phyloP scores from a whole-genome alignment of 306 rosid species.

The Fragaria iinumae region DNA sequence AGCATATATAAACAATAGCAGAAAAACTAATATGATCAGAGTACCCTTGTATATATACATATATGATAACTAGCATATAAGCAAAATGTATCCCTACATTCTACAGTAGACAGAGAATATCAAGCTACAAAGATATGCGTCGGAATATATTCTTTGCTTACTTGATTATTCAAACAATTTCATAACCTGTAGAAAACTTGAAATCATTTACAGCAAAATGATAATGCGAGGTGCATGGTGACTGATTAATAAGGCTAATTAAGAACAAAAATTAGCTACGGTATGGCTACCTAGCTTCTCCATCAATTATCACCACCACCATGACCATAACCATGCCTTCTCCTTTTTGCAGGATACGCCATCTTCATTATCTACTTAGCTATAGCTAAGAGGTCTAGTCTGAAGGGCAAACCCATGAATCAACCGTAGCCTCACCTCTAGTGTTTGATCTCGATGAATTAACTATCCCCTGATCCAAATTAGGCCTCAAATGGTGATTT shows the following conservation, averaged over 20 bases:
- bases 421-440: conserved; percentile 2
- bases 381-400: background rate
- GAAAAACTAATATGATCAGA: background rate
- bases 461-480: background rate
- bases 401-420: background rate
- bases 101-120: background rate
- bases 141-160: background rate
- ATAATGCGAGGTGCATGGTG: background rate
- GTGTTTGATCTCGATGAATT: background rate
- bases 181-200: background rate
- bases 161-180: background rate
- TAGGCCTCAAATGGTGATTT: conserved; percentile 1
- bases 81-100: conserved; percentile 1
- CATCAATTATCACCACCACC: background rate
- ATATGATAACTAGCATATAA: background rate
- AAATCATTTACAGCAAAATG: background rate
- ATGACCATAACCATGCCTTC: background rate
- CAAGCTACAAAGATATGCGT: background rate
- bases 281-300: conserved; percentile 2
- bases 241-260: background rate
- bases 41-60: background rate
- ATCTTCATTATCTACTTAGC: background rate
- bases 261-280: background rate
- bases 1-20: background rate
- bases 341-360: background rate